Evolutionary conservation across 1,284 basidiomycete genomes (phyloP), one percentile per base, ranked within the genome.

Genomic region (Ceratobasidium sp.): DNA sequence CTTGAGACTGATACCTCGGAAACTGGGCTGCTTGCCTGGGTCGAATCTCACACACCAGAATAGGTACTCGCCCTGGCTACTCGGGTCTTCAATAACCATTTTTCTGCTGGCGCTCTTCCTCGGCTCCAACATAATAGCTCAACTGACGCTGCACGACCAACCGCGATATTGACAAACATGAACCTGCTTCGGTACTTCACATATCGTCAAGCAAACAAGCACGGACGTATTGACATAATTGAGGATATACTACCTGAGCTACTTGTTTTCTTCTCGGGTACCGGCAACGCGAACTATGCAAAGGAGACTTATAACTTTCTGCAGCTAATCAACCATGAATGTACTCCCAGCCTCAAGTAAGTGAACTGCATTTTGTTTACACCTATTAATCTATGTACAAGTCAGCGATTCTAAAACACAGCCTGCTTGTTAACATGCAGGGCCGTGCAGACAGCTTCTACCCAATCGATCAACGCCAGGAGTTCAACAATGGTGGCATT

Each of bases 161-260:
- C 34, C 1, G 22, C 59, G 0, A 62, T 43, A 1, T 2, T 62
- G 6, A 34, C 39, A 5, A 62, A 39, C 13, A 6, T 34, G 1
- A 34, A 62, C 27, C 39, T 62, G 8, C n/a, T 62, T n/a, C 8
- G 6, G 1, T 65, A 65, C 19, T 65, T 37, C n/a, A 2, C 63
- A 1, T 7, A 49, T 31, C 39, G 27, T 6, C 13, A 6, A 1
- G 63, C 63, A n/a, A 8, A 16, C 16, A 27, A 37, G 29, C 27
- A 31, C 51, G 63, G 63, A 1, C 11, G 22, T 29, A 13, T 51
- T 9, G 48, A 53, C 6, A 19, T 27, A 2, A 31, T 65, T 22
- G 63, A 65, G 34, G 63, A 24, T n/a, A 19, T 65, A 8, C 48
- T 53, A 7, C 48, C 29, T 2, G 48, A 65, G n/a, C 48, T 65